These are phyloP conservation scores for Clavispora santaluciae DNA, from an alignment of 805 yeast species.

Conservation along the genomic window DNA sequence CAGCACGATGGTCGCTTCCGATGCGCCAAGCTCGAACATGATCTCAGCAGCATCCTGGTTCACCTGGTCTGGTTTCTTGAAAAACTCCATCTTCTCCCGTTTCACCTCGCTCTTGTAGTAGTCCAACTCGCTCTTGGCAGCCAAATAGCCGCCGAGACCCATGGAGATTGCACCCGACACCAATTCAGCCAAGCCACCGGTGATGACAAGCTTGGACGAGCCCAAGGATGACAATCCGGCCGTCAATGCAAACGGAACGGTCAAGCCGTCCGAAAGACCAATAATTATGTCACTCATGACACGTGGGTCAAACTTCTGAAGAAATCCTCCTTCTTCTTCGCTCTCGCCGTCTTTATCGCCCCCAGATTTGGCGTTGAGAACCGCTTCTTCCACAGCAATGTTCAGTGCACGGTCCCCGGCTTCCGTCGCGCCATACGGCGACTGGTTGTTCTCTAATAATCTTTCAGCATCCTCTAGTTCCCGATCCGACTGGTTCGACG, in stretches of 20 bases:
- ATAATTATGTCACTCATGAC: slow-evolving; percentile 90
- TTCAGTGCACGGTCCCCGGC: slow-evolving; percentile 31
- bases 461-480: slow-evolving; percentile 28
- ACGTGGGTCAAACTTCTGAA: slow-evolving; percentile 74
- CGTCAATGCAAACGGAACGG: slow-evolving; percentile 98
- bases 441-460: slow-evolving; percentile 28
- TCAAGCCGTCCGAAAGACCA: slow-evolving; percentile 91
- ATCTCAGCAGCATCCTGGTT: slow-evolving; percentile 80
- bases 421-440: slow-evolving; percentile 34
- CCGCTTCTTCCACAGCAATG: slow-evolving; percentile 34
- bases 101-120: slow-evolving; percentile 68
- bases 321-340: slow-evolving; percentile 25
- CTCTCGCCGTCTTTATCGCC: slow-evolving; percentile 19
- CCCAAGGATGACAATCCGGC: slow-evolving; percentile 94
- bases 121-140: slow-evolving; percentile 85
- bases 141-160: slow-evolving; percentile 97
- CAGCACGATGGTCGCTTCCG: slow-evolving; percentile 66
- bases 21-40: slow-evolving; percentile 65
- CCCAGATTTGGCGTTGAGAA: slow-evolving; percentile 25
- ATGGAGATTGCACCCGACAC: slow-evolving; percentile 95
- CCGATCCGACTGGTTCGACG: slow-evolving; percentile 17
- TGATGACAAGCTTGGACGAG: slow-evolving; percentile 81
- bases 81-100: slow-evolving; percentile 63
- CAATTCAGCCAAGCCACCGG: slow-evolving; percentile 97
- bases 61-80: slow-evolving; percentile 57